Percentiles rank a stretch among this genome's conserved stretches.
Evolutionary conservation across 1,284 basidiomycete genomes (phyloP).

Genomic region (Microbotryum silenes-acaulis): DNA sequence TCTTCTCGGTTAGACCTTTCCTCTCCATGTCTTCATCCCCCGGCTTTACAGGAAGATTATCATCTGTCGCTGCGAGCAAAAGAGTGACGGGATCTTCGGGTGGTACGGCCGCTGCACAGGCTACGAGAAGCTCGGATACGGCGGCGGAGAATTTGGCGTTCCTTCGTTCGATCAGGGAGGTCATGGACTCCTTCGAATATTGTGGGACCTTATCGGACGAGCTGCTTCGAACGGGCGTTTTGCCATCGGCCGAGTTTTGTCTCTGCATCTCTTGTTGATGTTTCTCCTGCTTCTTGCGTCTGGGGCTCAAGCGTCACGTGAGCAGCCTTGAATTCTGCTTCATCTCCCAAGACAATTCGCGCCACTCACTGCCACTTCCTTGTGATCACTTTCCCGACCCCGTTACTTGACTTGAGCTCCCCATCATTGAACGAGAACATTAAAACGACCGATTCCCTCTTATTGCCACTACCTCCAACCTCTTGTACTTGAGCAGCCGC

Average conservation of each 20-base stretch:
- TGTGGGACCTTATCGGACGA: constrained; percentile 7
- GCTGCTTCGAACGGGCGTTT: constrained; percentile 1
- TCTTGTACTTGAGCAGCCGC: constrained; percentile 9
- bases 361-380: constrained; percentile 25
- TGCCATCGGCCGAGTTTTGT: neutral
- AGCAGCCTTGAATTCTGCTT: too few relatives aligned
- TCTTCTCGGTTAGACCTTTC: constrained; percentile 19
- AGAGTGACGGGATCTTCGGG: constrained; percentile 56
- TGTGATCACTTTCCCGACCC: constrained; percentile 39
- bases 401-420: constrained; percentile 39
- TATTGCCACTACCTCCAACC: constrained; percentile 16
- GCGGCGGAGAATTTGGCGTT: constrained; percentile 60
- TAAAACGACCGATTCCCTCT: constrained; percentile 33
- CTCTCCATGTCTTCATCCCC: constrained; percentile 22
- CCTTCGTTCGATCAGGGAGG: constrained; percentile 63
- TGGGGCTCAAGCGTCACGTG: too few relatives aligned
- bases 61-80: constrained; percentile 57
- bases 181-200: constrained; percentile 33
- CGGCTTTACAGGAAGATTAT: constrained; percentile 58
- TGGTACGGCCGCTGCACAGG: constrained; percentile 44
- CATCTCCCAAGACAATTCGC: too few relatives aligned
- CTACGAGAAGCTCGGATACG: constrained; percentile 64
- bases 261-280: too few relatives aligned
- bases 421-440: constrained; percentile 44
- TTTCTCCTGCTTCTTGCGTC: too few relatives aligned